Evolutionary conservation across 768 basidiomycete species (phyloP).

Genomic region (Auricularia cornea): DNA sequence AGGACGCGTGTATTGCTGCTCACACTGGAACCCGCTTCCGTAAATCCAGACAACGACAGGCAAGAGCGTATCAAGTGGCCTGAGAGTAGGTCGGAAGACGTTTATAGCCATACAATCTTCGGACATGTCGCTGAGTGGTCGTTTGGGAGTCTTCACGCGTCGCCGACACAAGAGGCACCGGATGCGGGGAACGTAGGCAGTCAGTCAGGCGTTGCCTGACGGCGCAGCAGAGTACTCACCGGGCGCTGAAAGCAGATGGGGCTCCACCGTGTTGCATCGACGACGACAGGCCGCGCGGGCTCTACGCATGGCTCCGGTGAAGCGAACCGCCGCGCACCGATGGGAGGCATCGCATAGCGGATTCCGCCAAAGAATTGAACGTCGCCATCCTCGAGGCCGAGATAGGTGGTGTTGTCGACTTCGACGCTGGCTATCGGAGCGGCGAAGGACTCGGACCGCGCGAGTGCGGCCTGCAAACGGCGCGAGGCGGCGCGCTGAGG

Average conservation of each 20-base stretch:
- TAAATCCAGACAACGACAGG: slow-evolving; percentile 41
- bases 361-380: slow-evolving; percentile 14
- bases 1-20: not conserved
- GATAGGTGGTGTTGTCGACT: too few relatives aligned
- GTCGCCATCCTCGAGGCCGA: too few relatives aligned
- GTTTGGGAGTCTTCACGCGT: not conserved
- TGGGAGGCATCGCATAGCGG: slow-evolving; percentile 28
- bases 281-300: slow-evolving; percentile 9
- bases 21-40: slow-evolving; percentile 28
- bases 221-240: not conserved
- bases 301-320: slow-evolving; percentile 16
- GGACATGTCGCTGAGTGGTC: slow-evolving; percentile 13
- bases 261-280: slow-evolving; percentile 24
- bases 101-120: slow-evolving; percentile 46
- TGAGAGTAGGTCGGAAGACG: slow-evolving; percentile 32
- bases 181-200: too few relatives aligned
- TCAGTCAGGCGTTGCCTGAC: too few relatives aligned
- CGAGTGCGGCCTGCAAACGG: too few relatives aligned
- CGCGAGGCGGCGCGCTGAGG: too few relatives aligned
- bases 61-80: slow-evolving; percentile 17
- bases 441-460: too few relatives aligned
- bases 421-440: too few relatives aligned
- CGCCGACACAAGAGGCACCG: not conserved
- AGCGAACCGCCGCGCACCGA: slow-evolving; percentile 20
- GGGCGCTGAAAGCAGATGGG: slow-evolving; percentile 20